Evolutionary conservation across 2,329 filamentous ascomycete genomes (phyloP), one percentile per base, ranked within the genome.

Genomic region (Calonectria ilicicola): DNA sequence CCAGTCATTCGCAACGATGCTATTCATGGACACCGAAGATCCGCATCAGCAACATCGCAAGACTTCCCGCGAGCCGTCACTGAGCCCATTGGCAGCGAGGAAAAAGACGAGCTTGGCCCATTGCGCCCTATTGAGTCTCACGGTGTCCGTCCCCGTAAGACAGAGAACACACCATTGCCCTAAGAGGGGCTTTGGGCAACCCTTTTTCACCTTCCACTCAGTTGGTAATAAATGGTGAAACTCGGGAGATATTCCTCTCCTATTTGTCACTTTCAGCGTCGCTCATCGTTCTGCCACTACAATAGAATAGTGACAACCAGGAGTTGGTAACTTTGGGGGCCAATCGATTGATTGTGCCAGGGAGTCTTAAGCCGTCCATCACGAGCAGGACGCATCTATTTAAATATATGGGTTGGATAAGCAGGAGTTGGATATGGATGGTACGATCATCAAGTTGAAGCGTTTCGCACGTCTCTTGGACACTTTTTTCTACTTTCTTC

Each of bases 1-100:
- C 88, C 88, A 0, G 80, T 81, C 10, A 76, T 86, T 6, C 81
- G 82, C 19, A 82, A 79, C 9, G 80, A 83, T 19, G 72, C 74
- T 49, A 78, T 75, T n/a, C 79, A 76, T 40, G 74, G 74, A 2
- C 81, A 81, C 56, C 80, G 77, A 49, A 79, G 81, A 26, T 74
- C 71, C 17, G 77, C 73, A n/a, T 84, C 83, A 7, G 76, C 66
- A 12, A 76, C 78, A 17, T 75, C 77, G 9, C 74, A 76, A 21
- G 63, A 70, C 17, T 79, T 80, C 12, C 72, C 72, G 35, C 77
- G 78, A 40, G 73, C 75, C 35, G 76, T 79, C 17, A 79, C 81
- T 5, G 79, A 81, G 35, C 81, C 81, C 7, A 70, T 70, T 9
- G 67, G 58, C 12, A 80, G 82, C 3, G 77, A 81, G 19, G 81